Percentiles rank a stretch among this genome's conserved stretches.
Evolutionary conservation across 2,329 filamentous ascomycete genomes (phyloP).

Genomic region (Bipolaris bicolor): DNA sequence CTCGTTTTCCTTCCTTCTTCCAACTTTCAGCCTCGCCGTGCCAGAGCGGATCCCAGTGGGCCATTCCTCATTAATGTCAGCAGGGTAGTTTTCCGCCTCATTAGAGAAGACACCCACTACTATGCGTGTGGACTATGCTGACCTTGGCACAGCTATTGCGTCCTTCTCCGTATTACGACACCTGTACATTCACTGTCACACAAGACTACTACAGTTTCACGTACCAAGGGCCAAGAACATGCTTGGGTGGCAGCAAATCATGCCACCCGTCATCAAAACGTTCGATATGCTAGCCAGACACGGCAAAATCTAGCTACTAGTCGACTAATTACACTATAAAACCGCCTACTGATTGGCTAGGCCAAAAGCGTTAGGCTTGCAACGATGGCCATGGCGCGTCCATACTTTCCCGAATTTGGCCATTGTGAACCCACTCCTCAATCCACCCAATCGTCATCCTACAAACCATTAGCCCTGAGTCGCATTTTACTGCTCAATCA

Average conservation of each 20-base stretch:
- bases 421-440: conserved; percentile 51
- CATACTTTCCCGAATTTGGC: conserved; percentile 30
- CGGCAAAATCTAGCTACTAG: not conserved
- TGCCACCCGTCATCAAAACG: not conserved
- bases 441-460: conserved; percentile 59
- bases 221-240: not conserved
- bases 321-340: not conserved
- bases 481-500: not conserved
- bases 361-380: not conserved
- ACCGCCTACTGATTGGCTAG: not conserved
- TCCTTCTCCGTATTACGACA: too few relatives aligned
- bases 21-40: not conserved
- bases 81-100: not conserved
- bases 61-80: not conserved
- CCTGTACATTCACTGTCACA: too few relatives aligned
- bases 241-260: not conserved
- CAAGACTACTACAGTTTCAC: too few relatives aligned
- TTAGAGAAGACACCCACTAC: not conserved
- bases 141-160: too few relatives aligned
- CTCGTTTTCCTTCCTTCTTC: not conserved
- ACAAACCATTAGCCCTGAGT: not conserved
- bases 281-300: not conserved
- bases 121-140: not conserved
- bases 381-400: conserved; percentile 6
- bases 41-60: not conserved